Base-by-base conservation (phyloP, 345 rosid species). In the Citrus inodora region DNA sequence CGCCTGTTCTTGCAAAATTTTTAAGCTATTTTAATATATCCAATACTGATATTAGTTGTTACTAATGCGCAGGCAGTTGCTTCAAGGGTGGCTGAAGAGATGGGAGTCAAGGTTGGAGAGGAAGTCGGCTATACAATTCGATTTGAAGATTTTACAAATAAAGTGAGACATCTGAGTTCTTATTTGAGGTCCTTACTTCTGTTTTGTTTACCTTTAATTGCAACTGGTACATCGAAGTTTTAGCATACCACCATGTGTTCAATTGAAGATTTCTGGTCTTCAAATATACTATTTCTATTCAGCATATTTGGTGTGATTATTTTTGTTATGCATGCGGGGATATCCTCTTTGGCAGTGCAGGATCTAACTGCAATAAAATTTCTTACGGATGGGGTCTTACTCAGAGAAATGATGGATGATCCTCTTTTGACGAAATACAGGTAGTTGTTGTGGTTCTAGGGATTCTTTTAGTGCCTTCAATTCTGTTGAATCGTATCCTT, bases 351-450 rank as follows among this genome's bases (percentile, higher is more conserved):
- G 92, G 77, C 84, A 82, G 58, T 75, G 80, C 91, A 95, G 97
- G 95, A 84, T 83, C 86, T 84, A 76, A 92, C 98, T 46, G 81
- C 72, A 79, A 91, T 94, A 71, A 96, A 96, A 78, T 96, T 96
- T 88, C 97, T 94, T 68, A 96, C 98, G 1, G 99, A 94, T 85
- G 98, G 98, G 70, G 95, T 96, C 14, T 83, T 96, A 59, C 92
- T 96, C 19, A 89, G 98, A 84, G 99, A 95, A 85, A 91, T 95
- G 98, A 95, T 95, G 99, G 98, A 90, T 67, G 99, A 95, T 90
- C 99, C 98, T 55, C 96, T 95, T 75, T 89, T 95, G 90, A 90
- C 97, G 8, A 95, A 93, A 79, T 95, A 95, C 71, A 93, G 99
- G 99, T 93, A 88, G 75, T 72, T 58, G 6, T 78, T 86, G 59